Percentiles rank a stretch among this genome's conserved stretches.
Evolutionary conservation across 148 eudicot species (phyloP).

Genomic region (Fagopyrum tataricum): DNA sequence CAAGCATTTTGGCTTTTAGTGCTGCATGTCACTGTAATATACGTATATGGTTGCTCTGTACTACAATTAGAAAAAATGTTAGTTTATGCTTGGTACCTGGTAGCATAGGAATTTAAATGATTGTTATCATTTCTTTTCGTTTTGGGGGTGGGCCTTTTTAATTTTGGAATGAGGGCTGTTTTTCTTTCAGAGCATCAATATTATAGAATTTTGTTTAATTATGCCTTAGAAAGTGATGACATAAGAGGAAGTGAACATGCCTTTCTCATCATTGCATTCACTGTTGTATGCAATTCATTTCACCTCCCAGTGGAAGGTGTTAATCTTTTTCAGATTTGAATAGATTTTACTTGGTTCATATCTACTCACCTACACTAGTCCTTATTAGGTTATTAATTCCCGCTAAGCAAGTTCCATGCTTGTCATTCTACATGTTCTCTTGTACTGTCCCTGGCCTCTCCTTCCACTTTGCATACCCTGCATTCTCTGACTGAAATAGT

Average conservation of each 20-base stretch:
- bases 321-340: not conserved
- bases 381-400: not conserved
- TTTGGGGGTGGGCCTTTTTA: no score
- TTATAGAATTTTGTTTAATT: constrained; percentile 17
- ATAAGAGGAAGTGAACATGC: constrained; percentile 36
- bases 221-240: constrained; percentile 45
- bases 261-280: constrained; percentile 20
- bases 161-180: not conserved
- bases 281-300: constrained; percentile 17
- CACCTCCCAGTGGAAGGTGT: constrained; percentile 21
- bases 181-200: not conserved
- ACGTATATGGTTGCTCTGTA: no score
- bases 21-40: no score
- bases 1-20: no score
- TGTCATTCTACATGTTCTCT: not conserved
- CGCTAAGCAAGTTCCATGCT: not conserved
- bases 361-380: not conserved
- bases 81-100: no score
- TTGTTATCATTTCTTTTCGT: not conserved
- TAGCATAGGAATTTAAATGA: not conserved
- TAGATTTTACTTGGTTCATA: not conserved
- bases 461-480: not conserved
- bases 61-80: no score
- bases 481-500: not conserved
- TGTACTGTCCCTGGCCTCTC: not conserved